A percentile compares a stretch with the other conserved stretches of the same genome.
Evolutionary conservation across 257 asterid genomes (phyloP).

Genomic region (Nicotiana benthamiana): DNA sequence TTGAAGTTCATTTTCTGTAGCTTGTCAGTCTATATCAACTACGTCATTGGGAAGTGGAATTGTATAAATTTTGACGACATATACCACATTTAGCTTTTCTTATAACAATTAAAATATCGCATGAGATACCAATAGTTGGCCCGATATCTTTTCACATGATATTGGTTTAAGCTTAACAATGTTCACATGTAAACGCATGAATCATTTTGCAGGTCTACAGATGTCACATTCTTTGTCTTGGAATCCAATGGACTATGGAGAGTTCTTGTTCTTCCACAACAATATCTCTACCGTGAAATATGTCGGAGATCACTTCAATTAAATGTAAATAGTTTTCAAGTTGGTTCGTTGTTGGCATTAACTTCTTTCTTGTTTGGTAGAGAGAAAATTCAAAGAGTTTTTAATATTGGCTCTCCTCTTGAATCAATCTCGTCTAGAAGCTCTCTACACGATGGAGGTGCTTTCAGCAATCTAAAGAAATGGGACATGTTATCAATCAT

Average conservation of each 20-base stretch:
- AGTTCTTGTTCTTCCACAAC: conserved; percentile 4
- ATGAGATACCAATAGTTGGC: not conserved
- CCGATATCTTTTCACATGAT: not conserved
- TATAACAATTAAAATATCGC: not conserved
- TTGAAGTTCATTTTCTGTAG: not conserved
- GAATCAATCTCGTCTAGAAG: conserved; percentile 6
- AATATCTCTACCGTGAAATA: not conserved
- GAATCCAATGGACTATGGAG: conserved; percentile 3
- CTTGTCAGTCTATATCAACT: not conserved
- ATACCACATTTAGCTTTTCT: not conserved
- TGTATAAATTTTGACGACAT: not conserved
- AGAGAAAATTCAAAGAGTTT: conserved; percentile 6
- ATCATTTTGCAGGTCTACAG: conserved; percentile 5
- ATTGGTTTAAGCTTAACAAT: not conserved
- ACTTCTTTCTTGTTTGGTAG: conserved; percentile 1
- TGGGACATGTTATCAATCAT: conserved; percentile 1
- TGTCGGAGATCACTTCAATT: conserved; percentile 4
- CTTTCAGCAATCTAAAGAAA: conserved; percentile 4
- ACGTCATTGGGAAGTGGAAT: not conserved
- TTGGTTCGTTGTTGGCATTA: conserved; percentile 8
- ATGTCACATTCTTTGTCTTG: not conserved
- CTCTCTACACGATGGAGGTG: not conserved
- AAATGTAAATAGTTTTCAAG: conserved; percentile 13
- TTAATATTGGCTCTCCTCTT: not conserved
- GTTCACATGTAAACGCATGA: not conserved